These are phyloP conservation scores for Isabelozyma rhagii DNA, from an alignment of 805 yeast genomes.

Conservation along the genomic window DNA sequence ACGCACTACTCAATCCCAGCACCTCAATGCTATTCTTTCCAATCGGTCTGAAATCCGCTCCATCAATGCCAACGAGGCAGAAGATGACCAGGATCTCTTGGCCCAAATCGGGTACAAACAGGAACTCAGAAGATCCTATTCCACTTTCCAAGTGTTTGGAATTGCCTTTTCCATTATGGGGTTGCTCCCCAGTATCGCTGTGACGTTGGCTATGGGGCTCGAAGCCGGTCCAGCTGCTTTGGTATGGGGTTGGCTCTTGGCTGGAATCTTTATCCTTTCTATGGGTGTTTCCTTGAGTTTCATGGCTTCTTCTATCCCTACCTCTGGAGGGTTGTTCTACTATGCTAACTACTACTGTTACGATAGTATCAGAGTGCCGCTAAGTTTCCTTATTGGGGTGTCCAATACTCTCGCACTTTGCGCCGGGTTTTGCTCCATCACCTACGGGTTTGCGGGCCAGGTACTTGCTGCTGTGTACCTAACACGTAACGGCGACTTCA, in stretches of 20 bases:
- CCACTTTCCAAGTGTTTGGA: conserved; percentile 64
- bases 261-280: conserved; percentile 51
- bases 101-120: conserved; percentile 71
- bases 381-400: conserved; percentile 64
- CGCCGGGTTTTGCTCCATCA: conserved; percentile 65
- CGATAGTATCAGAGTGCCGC: conserved; percentile 43
- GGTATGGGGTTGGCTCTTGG: conserved; percentile 72
- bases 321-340: conserved; percentile 75
- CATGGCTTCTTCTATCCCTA: conserved; percentile 66
- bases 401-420: conserved; percentile 65
- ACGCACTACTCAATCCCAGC: neutral
- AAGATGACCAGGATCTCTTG: conserved; percentile 29
- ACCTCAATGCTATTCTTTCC: conserved; percentile 9
- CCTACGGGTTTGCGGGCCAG: conserved; percentile 65
- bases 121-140: conserved; percentile 59
- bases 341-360: conserved; percentile 58
- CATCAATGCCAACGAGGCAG: conserved; percentile 5
- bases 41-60: conserved; percentile 18
- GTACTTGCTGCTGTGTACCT: conserved; percentile 57
- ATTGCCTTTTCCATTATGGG: conserved; percentile 75
- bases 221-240: conserved; percentile 63
- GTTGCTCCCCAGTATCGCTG: conserved; percentile 59
- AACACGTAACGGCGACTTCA: conserved; percentile 45
- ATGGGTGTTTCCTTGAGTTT: conserved; percentile 65
- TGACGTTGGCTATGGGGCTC: conserved; percentile 51